Evolutionary conservation across 306 rosid genomes (phyloP).

Genomic region (Citrullus colocynthis): DNA sequence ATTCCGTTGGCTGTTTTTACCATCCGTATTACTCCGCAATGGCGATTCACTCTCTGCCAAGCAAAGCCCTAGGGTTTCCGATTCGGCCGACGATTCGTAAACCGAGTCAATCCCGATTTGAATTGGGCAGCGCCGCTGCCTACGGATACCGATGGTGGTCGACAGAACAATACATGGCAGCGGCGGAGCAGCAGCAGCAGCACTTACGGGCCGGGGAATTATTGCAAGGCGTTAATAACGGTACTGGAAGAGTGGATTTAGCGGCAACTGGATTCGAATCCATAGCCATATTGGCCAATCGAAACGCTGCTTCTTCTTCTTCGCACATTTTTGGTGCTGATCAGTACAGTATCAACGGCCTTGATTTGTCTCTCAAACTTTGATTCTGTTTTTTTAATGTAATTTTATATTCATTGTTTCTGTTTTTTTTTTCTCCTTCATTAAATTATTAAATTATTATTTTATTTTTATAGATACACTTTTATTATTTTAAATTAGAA

Average conservation of each 20-base stretch:
- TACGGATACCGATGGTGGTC: background rate
- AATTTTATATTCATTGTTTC: background rate
- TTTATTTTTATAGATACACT: background rate
- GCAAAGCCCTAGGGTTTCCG: background rate
- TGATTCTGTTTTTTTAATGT: background rate
- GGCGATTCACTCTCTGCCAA: background rate
- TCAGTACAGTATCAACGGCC: background rate
- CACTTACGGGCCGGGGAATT: background rate
- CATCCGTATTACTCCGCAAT: background rate
- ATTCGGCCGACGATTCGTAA: background rate
- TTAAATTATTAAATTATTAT: background rate
- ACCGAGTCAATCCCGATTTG: background rate
- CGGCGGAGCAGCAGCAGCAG: background rate
- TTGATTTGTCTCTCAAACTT: conserved; percentile 1
- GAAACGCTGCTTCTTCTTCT: background rate
- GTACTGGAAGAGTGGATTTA: background rate
- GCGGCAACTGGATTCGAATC: background rate
- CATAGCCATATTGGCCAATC: background rate
- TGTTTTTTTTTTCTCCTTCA: background rate
- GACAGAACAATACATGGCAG: background rate
- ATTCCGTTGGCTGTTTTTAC: background rate
- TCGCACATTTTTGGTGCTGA: background rate
- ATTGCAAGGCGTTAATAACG: background rate
- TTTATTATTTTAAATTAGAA: background rate
- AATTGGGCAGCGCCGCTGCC: background rate